Base-by-base conservation (phyloP, 345 rosid species). In the Arabis hirsuta region DNA sequence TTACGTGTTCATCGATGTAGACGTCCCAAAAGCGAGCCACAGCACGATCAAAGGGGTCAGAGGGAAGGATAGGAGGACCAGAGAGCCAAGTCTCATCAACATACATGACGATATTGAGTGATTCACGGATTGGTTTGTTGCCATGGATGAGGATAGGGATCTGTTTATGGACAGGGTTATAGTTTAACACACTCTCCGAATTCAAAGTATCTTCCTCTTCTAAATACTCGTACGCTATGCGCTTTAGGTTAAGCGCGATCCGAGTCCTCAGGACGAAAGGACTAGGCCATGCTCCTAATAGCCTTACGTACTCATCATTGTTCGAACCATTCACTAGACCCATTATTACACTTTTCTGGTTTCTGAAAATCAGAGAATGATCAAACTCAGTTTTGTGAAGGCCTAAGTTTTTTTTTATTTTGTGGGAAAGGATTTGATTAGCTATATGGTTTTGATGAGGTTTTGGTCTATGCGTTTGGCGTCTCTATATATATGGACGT, bases 221-320 rank as follows among this genome's bases (percentile, higher is more conserved):
- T 2, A 71, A 73, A 45, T 71, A 77, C 73, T 72, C 77, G 39
- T 77, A 77, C 31, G 76, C 7, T 52, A 77, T 73, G 1, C 32
- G 12, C 69, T 77, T 77, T 57, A 77, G 69, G 73, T 77, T 77
- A 34, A 77, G 80, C 43, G 80, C 80, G 20, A 93, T 83, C 73
- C 86, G 73, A 6, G 90, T 78, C 77, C 98, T 84, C 81, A 86
- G 61, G 58, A 81, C 93, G 65, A 69, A 90, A 11, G 98, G 98
- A 43, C 98, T 93, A 7, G 93, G 79, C 93, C 96, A 88, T 12
- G 81, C 73, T n/a, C 97, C 96, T 42, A 93, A 16, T 54, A 93
- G 71, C 78, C 78, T 86, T 58, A 84, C 79, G 72, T 79, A 53
- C 69, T 68, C 79, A 60, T 75, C 79, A 26, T 55, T 71, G 20